Evolutionary conservation across 441 rosid genomes (phyloP).

Genomic region (Manihot esculenta): DNA sequence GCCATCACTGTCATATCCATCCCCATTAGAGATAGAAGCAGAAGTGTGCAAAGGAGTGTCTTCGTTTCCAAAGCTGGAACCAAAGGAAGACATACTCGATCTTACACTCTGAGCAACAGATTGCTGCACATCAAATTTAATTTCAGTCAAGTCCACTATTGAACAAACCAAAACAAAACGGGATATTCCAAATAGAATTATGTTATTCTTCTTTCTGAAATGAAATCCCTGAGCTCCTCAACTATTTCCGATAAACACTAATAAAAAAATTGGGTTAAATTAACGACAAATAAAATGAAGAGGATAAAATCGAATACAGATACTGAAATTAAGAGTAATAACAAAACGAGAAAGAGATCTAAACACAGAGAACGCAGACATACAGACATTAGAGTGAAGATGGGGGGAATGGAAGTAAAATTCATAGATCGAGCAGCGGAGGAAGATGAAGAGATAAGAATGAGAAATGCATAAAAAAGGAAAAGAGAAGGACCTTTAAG

Average conservation of each 20-base stretch:
- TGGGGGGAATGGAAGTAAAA: neutral
- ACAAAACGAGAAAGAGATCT: neutral
- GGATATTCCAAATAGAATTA: neutral
- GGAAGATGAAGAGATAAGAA: neutral
- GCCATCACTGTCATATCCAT: conserved; percentile 76
- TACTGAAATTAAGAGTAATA: neutral
- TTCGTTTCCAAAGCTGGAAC: conserved; percentile 45
- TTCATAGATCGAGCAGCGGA: neutral
- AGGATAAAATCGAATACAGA: neutral
- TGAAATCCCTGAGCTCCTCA: neutral
- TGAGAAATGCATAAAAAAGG: neutral
- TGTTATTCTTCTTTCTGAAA: no score
- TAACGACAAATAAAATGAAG: neutral
- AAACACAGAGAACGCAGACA: neutral
- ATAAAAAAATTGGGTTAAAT: neutral
- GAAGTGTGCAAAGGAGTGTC: conserved; percentile 42
- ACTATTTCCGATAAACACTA: neutral
- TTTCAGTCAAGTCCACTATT: conserved; percentile 19
- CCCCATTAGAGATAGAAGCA: conserved; percentile 54
- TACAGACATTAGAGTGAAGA: neutral
- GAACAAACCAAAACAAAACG: neutral
- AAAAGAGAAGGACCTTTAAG: neutral
- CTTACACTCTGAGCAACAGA: conserved; percentile 53
- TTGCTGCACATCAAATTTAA: conserved; percentile 37
- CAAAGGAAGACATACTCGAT: conserved; percentile 51